Percentiles rank a stretch among this genome's conserved stretches.
Conservation (phyloP, 129 eudicot genomes). For the Chrysanthemum seticuspe region DNA sequence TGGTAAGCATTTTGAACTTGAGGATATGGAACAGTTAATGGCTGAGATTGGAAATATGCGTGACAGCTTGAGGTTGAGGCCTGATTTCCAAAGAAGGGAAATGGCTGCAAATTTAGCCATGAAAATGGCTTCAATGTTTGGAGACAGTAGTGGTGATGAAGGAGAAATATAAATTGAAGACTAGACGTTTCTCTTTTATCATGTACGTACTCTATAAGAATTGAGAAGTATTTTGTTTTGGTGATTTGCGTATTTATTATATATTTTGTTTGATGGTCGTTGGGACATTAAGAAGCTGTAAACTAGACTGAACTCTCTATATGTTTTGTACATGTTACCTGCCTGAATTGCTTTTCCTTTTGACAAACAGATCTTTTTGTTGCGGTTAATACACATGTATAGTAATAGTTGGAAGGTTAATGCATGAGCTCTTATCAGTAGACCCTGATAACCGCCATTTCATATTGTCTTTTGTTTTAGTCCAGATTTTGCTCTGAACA, state of each 20-base stretch:
- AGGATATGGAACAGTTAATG: constrained; percentile 85
- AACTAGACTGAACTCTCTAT: constrained; percentile 2
- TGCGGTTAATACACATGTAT: neutral
- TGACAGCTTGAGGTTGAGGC: constrained; percentile 73
- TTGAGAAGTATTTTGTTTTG: too few species aligned
- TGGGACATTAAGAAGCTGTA: neutral
- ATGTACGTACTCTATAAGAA: neutral
- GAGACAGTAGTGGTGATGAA: constrained; percentile 65
- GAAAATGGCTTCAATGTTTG: constrained; percentile 95
- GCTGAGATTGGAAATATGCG: constrained; percentile 83
- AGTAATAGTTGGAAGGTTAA: neutral
- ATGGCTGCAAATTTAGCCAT: constrained; percentile 89
- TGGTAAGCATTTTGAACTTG: constrained; percentile 52
- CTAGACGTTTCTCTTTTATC: neutral
- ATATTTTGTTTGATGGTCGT: neutral
- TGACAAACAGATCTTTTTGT: neutral
- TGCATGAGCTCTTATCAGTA: too few species aligned
- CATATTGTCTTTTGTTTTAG: neutral
- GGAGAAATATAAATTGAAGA: constrained; percentile 27
- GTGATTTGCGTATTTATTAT: neutral
- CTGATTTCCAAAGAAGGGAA: constrained; percentile 94
- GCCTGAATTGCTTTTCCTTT: neutral
- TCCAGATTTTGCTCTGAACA: neutral
- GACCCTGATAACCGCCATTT: too few species aligned
- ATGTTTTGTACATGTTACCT: constrained; percentile 4